Conservation (phyloP, 805 yeast genomes). For the Starmerella sp. region DNA sequence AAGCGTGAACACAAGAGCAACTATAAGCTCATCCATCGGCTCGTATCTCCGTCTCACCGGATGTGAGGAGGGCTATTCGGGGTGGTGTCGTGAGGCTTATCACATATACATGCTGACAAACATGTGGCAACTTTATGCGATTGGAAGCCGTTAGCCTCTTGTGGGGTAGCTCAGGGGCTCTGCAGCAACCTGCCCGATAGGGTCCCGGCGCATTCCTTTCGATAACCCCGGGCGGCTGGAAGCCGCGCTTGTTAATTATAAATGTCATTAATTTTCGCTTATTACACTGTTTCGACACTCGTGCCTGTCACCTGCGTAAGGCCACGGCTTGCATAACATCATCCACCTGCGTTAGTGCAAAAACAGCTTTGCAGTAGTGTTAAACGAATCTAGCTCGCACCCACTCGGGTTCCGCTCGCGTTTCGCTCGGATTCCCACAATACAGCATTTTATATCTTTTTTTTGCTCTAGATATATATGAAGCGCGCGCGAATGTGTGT, state of each 20-base stretch:
- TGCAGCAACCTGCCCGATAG: neutral
- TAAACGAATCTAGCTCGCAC: too few species aligned
- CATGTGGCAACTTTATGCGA: neutral
- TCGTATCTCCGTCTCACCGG: too few species aligned
- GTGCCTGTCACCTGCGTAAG: too few species aligned
- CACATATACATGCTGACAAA: neutral
- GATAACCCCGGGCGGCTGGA: neutral
- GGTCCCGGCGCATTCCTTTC: too few species aligned
- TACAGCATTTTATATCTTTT: slow-evolving; percentile 24
- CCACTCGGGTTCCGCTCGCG: too few species aligned
- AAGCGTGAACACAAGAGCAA: slow-evolving; percentile 10
- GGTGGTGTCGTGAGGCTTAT: neutral
- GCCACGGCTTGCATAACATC: too few species aligned
- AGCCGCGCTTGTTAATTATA: too few species aligned
- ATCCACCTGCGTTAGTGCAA: too few species aligned
- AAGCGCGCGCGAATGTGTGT: neutral
- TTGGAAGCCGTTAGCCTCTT: neutral
- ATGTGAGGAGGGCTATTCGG: neutral
- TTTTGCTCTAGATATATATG: slow-evolving; percentile 2
- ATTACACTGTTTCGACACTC: too few species aligned
- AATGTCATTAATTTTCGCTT: too few species aligned
- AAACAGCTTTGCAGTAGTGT: too few species aligned
- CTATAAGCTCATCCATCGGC: slow-evolving; percentile 7
- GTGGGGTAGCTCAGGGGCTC: neutral
- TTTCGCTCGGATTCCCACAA: too few species aligned